Conservation (phyloP, 768 basidiomycete species). For the Candolleomyces eurysporus region DNA sequence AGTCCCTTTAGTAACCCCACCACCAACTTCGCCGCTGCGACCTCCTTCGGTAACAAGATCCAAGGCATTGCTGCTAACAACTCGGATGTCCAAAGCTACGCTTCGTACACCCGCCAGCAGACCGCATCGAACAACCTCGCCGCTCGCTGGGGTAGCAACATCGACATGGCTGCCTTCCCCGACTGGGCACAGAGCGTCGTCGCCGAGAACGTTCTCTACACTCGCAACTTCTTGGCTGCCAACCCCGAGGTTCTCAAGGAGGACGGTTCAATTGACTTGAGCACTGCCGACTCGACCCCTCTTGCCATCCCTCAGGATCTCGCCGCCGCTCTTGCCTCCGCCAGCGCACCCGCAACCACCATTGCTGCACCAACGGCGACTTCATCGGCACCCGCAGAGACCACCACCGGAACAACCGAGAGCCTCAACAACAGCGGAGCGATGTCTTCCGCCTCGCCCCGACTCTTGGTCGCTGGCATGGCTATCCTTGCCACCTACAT, state of each 20-base stretch:
- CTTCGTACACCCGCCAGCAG: constrained; percentile 44
- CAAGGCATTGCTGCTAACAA: constrained; percentile 42
- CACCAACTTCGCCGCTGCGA: constrained; percentile 40
- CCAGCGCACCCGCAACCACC: constrained; percentile 22
- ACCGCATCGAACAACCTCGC: constrained; percentile 50
- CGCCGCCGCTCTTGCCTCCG: constrained; percentile 38
- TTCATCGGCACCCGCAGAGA: constrained; percentile 24
- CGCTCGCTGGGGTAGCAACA: constrained; percentile 58
- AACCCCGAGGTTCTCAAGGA: constrained; percentile 50
- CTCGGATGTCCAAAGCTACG: constrained; percentile 56
- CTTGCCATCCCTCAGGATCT: constrained; percentile 63
- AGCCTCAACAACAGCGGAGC: constrained; percentile 43
- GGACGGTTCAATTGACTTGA: constrained; percentile 53
- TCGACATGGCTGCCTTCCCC: constrained; percentile 57
- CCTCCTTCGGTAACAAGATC: constrained; percentile 57
- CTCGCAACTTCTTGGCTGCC: constrained; percentile 41
- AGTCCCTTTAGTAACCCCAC: constrained; percentile 49
- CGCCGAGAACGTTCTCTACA: constrained; percentile 59
- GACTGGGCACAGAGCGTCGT: constrained; percentile 47
- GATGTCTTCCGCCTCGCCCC: constrained; percentile 39
- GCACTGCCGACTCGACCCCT: constrained; percentile 39
- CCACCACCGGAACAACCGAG: constrained; percentile 19
- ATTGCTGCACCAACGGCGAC: constrained; percentile 23
- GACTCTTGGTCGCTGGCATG: constrained; percentile 45
- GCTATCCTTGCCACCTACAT: constrained; percentile 46